Percentiles rank a stretch among this genome's conserved stretches.
These are phyloP conservation scores for Coemansia biformis DNA, from an alignment of 192 early-diverging fungal species.

Conservation along the genomic window DNA sequence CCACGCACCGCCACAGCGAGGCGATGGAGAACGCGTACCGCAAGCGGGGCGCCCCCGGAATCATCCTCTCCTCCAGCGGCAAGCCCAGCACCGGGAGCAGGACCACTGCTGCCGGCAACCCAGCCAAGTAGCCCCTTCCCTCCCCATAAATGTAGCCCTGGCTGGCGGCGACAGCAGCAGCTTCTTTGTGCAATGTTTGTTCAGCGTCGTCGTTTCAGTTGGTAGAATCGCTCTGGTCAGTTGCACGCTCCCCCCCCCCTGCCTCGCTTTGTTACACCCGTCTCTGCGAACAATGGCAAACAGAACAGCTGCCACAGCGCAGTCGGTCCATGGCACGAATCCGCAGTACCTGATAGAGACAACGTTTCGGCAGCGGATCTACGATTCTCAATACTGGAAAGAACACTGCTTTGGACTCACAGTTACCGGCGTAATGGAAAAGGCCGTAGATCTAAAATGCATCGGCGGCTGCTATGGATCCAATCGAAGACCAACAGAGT, in stretches of 20 bases:
- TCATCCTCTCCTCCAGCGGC: constrained; percentile 77
- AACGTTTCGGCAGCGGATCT: constrained; percentile 83
- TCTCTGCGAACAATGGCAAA: no score
- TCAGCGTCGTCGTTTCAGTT: no score
- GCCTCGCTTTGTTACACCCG: no score
- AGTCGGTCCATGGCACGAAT: constrained; percentile 78
- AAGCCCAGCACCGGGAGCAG: constrained; percentile 2
- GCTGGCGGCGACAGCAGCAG: no score
- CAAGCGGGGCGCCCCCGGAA: constrained; percentile 66
- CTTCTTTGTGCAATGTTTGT: no score
- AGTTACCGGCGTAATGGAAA: constrained; percentile 84
- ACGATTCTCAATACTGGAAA: constrained; percentile 95
- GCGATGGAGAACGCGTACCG: constrained; percentile 68
- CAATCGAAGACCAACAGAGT: constrained; percentile 82
- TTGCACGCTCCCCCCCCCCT: no score
- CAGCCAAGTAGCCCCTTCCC: not conserved
- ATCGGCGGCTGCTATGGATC: constrained; percentile 81
- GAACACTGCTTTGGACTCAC: constrained; percentile 93
- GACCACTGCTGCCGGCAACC: not conserved
- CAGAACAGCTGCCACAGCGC: constrained; percentile 64
- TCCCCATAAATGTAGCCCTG: no score
- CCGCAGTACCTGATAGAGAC: constrained; percentile 95
- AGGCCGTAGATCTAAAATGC: constrained; percentile 64
- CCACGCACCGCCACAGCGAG: constrained; percentile 68
- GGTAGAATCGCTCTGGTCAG: no score